Evolutionary conservation across 257 asterid genomes (phyloP).

Genomic region (Orobanche coerulescens): DNA sequence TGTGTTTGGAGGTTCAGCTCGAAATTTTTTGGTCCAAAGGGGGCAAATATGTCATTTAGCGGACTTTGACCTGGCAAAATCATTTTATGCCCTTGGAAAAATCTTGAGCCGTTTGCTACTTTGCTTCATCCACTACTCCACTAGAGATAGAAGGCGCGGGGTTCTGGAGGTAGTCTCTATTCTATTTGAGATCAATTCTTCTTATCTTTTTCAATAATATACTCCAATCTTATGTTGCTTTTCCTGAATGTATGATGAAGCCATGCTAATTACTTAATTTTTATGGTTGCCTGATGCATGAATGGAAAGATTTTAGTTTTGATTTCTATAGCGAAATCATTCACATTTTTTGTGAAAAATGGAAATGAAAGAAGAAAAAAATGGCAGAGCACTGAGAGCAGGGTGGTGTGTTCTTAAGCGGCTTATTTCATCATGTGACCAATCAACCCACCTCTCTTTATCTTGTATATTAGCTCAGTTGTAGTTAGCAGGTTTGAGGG

Average conservation of each 20-base stretch:
- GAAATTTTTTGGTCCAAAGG: not conserved
- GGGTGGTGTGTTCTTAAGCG: too few relatives aligned
- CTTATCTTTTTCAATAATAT: not conserved
- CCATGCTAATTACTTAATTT: not conserved
- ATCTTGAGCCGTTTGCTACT: not conserved
- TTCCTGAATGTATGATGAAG: not conserved
- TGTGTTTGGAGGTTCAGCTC: not conserved
- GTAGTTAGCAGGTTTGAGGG: too few relatives aligned
- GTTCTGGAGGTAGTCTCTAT: not conserved
- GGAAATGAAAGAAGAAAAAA: not conserved
- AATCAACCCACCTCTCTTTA: not conserved
- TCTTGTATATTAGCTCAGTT: not conserved
- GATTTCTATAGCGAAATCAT: not conserved
- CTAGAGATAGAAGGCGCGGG: slow-evolving; percentile 12
- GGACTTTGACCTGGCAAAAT: slow-evolving; percentile 20
- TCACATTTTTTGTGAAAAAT: not conserved
- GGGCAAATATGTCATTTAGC: slow-evolving; percentile 28
- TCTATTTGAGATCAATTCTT: not conserved
- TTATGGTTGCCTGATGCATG: slow-evolving; percentile 8
- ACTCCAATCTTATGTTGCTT: not conserved
- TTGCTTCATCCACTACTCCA: slow-evolving; percentile 16
- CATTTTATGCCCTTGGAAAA: slow-evolving; percentile 24
- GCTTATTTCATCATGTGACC: too few relatives aligned
- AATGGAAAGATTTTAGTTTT: not conserved
- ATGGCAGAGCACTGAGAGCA: too few relatives aligned